phyloP scores from a whole-genome alignment of 345 rosid species.

The Noccaea bulbosa region DNA sequence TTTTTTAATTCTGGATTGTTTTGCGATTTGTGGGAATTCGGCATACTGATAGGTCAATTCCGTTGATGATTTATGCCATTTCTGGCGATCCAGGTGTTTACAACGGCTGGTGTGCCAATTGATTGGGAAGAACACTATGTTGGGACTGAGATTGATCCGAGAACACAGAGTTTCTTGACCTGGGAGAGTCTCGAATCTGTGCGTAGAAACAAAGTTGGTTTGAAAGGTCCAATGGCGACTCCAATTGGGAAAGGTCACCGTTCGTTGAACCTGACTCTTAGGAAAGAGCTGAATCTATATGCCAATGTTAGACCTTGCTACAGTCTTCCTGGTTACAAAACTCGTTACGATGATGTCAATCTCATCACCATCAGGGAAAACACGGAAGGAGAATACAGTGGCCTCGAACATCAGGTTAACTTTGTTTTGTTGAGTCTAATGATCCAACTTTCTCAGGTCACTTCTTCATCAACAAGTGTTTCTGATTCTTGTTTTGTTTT shows the following conservation, averaged over 20 bases:
- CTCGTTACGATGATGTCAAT: constrained; percentile 88
- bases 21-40: constrained; percentile 6
- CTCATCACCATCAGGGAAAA: constrained; percentile 96
- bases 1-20: constrained; percentile 6
- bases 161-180: constrained; percentile 95
- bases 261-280: constrained; percentile 85
- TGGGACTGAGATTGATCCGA: constrained; percentile 80
- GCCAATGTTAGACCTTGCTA: constrained; percentile 99
- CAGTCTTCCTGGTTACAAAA: constrained; percentile 96
- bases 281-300: constrained; percentile 94
- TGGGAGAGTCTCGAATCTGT: constrained; percentile 99
- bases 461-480: not conserved
- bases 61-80: constrained; percentile 1
- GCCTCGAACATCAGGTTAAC: constrained; percentile 94
- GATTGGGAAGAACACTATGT: constrained; percentile 97
- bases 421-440: constrained; percentile 10
- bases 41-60: not conserved
- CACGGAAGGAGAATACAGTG: constrained; percentile 99
- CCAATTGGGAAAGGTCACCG: constrained; percentile 99
- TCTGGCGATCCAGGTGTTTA: constrained; percentile 58
- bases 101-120: constrained; percentile 85
- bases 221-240: constrained; percentile 99
- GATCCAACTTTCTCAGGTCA: not conserved
- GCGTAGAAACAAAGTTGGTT: constrained; percentile 76
- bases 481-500: constrained; percentile 7